Base-by-base conservation (phyloP, 164 flowering plant species). In the Aristolochia californica region DNA sequence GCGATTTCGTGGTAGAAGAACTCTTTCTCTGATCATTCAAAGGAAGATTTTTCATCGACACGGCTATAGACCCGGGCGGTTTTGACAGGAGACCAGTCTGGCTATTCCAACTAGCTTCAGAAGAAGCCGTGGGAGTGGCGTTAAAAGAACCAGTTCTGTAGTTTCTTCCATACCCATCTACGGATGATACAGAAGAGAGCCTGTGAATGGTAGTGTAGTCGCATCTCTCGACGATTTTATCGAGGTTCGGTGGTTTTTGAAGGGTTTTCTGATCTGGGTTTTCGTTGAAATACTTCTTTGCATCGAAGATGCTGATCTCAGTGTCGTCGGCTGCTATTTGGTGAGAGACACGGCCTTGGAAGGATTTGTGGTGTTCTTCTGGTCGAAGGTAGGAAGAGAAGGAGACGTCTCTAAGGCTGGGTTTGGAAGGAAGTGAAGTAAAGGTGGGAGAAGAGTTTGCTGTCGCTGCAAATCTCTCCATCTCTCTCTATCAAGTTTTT, bases 31-130 rank as follows among this genome's bases (percentile, higher is more conserved):
- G 72, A 0, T 53, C 62, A 12, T 73, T 44, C 25, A 51, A 22
- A 8, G 56, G 53, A 4, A 70, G 64, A 55, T 65, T 72, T 45
- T 60, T 65, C 61, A 74, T 48, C 0, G 80, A 72, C 5, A 83
- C 74, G 0, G 75, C 50, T 5, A 75, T 57, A 12, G 83, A 67
- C 5, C 90, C 87, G 2, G 84, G 87, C 10, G 84, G 88, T 43
- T 82, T 77, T 0, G 79, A 68, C 2, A 90, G 53, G 12, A 90
- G 76, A n/a, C 91, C 95, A 0, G 87, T 74, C 70, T 83, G 91
- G 78, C 94, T 87, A 64, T 91, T 91, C 97, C 97, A 87, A 61
- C 94, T 87, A 38, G 91, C 95, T 53, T 91, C 94, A 8, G 97
- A 91, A 10, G 95, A 85, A 30, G 86, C 90, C 0, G 95, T 90